Evolutionary conservation across 805 yeast species (phyloP), one percentile per base, ranked within the genome.

Genomic region (Saturnispora halmiae): DNA sequence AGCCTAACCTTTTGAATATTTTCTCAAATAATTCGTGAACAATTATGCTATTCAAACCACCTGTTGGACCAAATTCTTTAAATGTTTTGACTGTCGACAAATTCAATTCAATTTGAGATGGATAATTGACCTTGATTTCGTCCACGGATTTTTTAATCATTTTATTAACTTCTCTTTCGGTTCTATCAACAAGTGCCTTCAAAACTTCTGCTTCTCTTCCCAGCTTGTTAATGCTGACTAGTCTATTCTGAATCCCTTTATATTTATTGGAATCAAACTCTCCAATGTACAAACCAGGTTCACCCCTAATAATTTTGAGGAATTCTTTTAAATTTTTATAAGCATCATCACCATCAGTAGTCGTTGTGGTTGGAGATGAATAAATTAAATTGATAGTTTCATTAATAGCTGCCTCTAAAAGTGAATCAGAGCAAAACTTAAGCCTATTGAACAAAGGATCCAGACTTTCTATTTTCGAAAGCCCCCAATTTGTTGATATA

Each of bases 321-420:
- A 44, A 47, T 3, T 34, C 40, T 3, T 27, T n/a, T n/a, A 47
- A 31, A 13, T 45, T 46, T 34, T 42, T 43, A 14, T 43, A 37
- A 31, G 31, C 34, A 4, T 15, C 18, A 24, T 40, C 29, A 31
- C 20, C 42, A 47, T 54, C 56, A 24, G 51, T n/a, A n/a, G n/a
- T n/a, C n/a, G n/a, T n/a, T n/a, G n/a, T n/a, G n/a, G n/a, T n/a
- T n/a, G n/a, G n/a, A n/a, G n/a, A n/a, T n/a, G n/a, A 41, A 36
- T 59, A 59, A 15, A 58, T 42, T n/a, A 83, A 79, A 35, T 69
- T 71, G 44, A 75, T 78, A 31, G 86, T 61, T 52, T 87, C 95
- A 46, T 83, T 94, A n/a, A 83, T 64, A 15, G 88, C 64, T 46
- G 75, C 73, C 35, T 79, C 86, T 51, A 81, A 79, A 22, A 88